Conservation (phyloP, 495 filamentous ascomycete genomes). For the Delitschia confertaspora region DNA sequence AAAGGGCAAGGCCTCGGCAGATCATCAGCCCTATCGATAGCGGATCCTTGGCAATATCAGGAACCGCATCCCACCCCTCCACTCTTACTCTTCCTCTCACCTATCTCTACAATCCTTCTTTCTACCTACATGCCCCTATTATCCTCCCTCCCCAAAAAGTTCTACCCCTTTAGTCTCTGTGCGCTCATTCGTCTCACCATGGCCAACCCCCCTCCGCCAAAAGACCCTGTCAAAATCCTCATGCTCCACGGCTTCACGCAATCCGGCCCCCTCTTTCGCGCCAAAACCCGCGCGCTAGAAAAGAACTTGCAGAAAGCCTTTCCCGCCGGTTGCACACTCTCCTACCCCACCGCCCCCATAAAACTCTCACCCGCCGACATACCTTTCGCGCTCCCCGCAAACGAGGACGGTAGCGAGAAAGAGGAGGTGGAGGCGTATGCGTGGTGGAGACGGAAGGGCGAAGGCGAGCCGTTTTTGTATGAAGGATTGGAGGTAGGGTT, state of each 20-base stretch:
- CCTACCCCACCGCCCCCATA: conserved; percentile 57
- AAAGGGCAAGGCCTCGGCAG: too few relatives aligned
- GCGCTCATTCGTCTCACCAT: conserved; percentile 10
- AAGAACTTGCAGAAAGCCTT: conserved; percentile 72
- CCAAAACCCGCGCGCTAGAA: conserved; percentile 79
- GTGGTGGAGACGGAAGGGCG: conserved; percentile 74
- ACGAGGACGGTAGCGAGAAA: conserved; percentile 25
- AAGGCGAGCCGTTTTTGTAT: conserved; percentile 48
- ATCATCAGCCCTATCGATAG: too few relatives aligned
- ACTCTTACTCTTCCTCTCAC: too few relatives aligned
- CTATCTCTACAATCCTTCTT: background rate
- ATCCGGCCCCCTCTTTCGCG: conserved; percentile 74
- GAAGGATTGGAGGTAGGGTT: conserved; percentile 58
- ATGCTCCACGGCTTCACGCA: conserved; percentile 75
- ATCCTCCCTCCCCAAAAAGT: background rate
- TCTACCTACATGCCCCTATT: background rate
- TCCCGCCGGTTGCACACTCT: conserved; percentile 41
- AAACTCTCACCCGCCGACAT: conserved; percentile 59
- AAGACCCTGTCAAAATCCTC: conserved; percentile 33
- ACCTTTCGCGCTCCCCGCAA: conserved; percentile 42
- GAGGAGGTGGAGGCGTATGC: conserved; percentile 56
- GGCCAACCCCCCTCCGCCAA: conserved; percentile 12
- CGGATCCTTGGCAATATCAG: too few relatives aligned
- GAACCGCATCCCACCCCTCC: too few relatives aligned
- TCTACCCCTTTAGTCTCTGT: conserved; percentile 2